These are phyloP conservation scores for Alternaria rosae DNA, from an alignment of 2,329 filamentous ascomycete genomes.

Conservation along the genomic window DNA sequence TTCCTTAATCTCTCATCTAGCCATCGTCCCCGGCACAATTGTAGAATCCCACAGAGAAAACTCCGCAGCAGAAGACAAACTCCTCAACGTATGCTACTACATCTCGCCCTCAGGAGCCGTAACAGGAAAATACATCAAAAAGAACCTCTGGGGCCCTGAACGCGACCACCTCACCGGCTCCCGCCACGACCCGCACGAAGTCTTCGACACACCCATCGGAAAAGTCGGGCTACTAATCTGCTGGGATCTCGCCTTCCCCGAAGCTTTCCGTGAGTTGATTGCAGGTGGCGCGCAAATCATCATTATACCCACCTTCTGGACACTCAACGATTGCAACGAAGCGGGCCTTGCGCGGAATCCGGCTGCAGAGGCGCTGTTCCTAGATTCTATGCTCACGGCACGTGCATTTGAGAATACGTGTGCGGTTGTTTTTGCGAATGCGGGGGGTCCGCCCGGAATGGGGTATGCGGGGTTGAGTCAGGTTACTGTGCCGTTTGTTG, in stretches of 20 bases:
- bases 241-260: conserved; percentile 83
- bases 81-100: conserved; percentile 77
- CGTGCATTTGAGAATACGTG: conserved; percentile 79
- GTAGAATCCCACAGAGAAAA: conserved; percentile 60
- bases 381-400: conserved; percentile 68
- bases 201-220: conserved; percentile 68
- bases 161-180: conserved; percentile 56
- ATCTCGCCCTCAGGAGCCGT: conserved; percentile 69
- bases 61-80: conserved; percentile 51
- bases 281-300: conserved; percentile 73
- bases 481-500: conserved; percentile 72
- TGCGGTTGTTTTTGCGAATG: conserved; percentile 73
- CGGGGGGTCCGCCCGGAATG: conserved; percentile 65
- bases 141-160: conserved; percentile 59
- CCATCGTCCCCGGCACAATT: conserved; percentile 76
- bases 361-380: conserved; percentile 68
- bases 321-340: conserved; percentile 60
- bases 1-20: neutral
- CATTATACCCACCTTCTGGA: conserved; percentile 76
- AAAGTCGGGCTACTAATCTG: conserved; percentile 74
- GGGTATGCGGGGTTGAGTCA: conserved; percentile 71
- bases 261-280: conserved; percentile 77
- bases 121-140: conserved; percentile 73
- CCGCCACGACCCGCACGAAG: conserved; percentile 55
- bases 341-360: conserved; percentile 66